A percentile compares a stretch with the other conserved stretches of the same genome.
phyloP scores from a whole-genome alignment of 345 rosid species.

The Salix koriyanagi region DNA sequence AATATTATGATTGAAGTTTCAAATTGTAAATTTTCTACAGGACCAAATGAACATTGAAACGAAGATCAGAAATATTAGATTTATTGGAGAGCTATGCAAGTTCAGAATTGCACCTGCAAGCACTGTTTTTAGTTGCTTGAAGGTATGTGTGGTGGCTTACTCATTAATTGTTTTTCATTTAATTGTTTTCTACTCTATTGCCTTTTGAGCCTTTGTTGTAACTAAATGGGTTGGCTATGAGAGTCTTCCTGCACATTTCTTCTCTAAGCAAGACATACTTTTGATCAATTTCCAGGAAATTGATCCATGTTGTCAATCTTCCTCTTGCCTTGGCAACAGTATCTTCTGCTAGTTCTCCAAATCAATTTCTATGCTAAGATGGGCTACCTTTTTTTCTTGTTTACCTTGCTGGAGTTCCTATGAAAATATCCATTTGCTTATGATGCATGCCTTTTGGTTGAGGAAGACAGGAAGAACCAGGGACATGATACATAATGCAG shows the following conservation, averaged over 20 bases:
- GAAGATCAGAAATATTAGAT: slow-evolving; percentile 92
- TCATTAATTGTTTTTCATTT: slow-evolving; percentile 4
- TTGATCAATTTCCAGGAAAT: background rate
- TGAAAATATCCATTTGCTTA: background rate
- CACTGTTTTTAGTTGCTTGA: slow-evolving; percentile 86
- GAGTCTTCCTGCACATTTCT: background rate
- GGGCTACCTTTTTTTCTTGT: background rate
- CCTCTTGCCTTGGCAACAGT: background rate
- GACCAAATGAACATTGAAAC: slow-evolving; percentile 99
- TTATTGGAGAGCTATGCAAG: slow-evolving; percentile 98
- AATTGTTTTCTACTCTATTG: background rate
- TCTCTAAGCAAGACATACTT: background rate
- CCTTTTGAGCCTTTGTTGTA: background rate
- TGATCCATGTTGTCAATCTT: background rate
- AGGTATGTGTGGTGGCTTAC: slow-evolving; percentile 45
- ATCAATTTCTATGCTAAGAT: background rate
- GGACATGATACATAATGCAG: background rate
- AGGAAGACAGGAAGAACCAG: background rate
- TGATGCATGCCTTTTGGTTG: background rate
- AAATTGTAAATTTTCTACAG: slow-evolving; percentile 44
- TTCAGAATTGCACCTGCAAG: slow-evolving; percentile 79
- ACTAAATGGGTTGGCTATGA: background rate
- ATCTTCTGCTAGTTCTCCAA: background rate
- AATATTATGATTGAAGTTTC: background rate
- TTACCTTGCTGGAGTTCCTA: background rate